Conservation (phyloP, 371 early-diverging fungal genomes). For the Batkoa obscura region DNA sequence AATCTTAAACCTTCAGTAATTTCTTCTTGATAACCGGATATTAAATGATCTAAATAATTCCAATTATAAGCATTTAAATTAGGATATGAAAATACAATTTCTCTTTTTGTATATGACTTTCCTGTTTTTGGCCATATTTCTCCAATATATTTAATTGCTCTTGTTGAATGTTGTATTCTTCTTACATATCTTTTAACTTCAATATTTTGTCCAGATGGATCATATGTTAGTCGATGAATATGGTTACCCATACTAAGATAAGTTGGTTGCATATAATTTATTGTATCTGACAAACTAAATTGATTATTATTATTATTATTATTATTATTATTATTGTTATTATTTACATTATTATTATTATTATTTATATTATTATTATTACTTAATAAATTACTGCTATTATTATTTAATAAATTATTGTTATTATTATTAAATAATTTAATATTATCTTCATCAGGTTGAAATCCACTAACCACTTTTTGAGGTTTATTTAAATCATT, state of each 20-base stretch:
- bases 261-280: too few relatives aligned
- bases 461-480: constrained; percentile 2
- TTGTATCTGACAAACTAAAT: too few relatives aligned
- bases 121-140: constrained; percentile 71
- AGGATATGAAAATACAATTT: constrained; percentile 53
- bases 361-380: too few relatives aligned
- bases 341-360: too few relatives aligned
- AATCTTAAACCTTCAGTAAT: constrained; percentile 58
- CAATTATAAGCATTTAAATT: constrained; percentile 58
- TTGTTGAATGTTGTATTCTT: constrained; percentile 30
- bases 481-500: not conserved
- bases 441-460: not conserved
- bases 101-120: constrained; percentile 29
- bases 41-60: constrained; percentile 79
- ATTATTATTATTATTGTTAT: too few relatives aligned
- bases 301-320: too few relatives aligned
- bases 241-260: constrained; percentile 72
- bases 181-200: constrained; percentile 81
- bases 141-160: constrained; percentile 48
- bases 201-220: constrained; percentile 47
- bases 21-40: constrained; percentile 75
- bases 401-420: too few relatives aligned
- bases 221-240: constrained; percentile 54
- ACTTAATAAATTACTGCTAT: too few relatives aligned
- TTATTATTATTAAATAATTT: too few relatives aligned